A percentile compares a stretch with the other conserved stretches of the same genome.
Evolutionary conservation across 202 grass and related monocot genomes (phyloP).

Genomic region (Schoenoplectus triqueter): DNA sequence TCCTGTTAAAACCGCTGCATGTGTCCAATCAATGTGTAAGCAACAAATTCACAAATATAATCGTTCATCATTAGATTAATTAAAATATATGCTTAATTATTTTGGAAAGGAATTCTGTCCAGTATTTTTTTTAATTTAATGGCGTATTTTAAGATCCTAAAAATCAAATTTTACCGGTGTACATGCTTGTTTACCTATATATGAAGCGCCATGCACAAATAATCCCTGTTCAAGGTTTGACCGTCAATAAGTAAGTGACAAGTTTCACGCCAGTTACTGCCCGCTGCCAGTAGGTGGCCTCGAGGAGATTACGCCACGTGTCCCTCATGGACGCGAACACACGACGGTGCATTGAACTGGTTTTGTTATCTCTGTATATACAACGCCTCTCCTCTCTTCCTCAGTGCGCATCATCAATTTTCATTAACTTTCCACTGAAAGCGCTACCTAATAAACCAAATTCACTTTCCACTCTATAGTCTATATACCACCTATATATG

Average conservation of each 20-base stretch:
- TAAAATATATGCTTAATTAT: neutral
- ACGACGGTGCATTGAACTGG: neutral
- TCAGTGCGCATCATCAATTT: neutral
- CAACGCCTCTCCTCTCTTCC: neutral
- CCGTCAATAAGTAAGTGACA: constrained; percentile 12
- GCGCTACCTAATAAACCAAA: neutral
- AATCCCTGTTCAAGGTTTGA: neutral
- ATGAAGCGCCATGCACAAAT: neutral
- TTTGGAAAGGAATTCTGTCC: neutral
- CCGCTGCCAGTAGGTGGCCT: constrained; percentile 23
- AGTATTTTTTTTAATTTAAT: neutral
- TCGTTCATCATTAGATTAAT: neutral
- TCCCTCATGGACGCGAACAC: neutral
- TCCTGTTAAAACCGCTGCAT: neutral
- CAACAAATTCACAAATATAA: neutral
- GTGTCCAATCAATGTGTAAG: neutral
- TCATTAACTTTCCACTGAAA: constrained; percentile 12
- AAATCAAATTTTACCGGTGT: neutral
- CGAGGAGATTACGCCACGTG: constrained; percentile 23
- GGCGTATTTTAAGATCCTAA: neutral
- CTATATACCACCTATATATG: neutral
- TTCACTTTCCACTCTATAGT: neutral
- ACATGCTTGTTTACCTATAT: neutral
- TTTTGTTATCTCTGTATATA: neutral
- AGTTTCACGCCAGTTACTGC: constrained; percentile 20